A percentile compares a stretch with the other conserved stretches of the same genome.
Conservation (phyloP, 805 yeast genomes). For the Zygotorulaspora danielsina region DNA sequence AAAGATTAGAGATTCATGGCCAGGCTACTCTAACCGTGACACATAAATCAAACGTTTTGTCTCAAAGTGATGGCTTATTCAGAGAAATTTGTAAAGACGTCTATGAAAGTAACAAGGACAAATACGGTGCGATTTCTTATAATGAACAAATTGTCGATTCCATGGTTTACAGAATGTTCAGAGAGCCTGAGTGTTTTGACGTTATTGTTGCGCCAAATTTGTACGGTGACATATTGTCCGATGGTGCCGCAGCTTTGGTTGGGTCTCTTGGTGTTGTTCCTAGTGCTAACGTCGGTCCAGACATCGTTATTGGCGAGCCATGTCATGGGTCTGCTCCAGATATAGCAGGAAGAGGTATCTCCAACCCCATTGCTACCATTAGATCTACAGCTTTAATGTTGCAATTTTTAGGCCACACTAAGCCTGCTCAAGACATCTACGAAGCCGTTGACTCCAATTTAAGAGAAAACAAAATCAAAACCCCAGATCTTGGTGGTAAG, state of each 20-base stretch:
- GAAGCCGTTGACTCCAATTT: slow-evolving; percentile 92
- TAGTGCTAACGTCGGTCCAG: slow-evolving; percentile 94
- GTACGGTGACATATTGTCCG: slow-evolving; percentile 94
- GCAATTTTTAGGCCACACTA: slow-evolving; percentile 89
- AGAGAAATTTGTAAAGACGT: slow-evolving; percentile 65
- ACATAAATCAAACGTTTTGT: slow-evolving; percentile 92
- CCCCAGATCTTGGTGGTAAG: slow-evolving; percentile 94
- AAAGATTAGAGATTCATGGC: slow-evolving; percentile 74
- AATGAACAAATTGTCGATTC: slow-evolving; percentile 98
- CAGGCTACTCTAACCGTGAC: slow-evolving; percentile 72
- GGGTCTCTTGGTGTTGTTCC: slow-evolving; percentile 98
- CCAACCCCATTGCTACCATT: slow-evolving; percentile 97
- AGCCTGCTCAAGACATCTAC: slow-evolving; percentile 88
- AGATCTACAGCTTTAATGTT: slow-evolving; percentile 96
- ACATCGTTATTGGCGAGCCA: slow-evolving; percentile 97
- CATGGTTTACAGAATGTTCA: slow-evolving; percentile 98
- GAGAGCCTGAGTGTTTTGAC: slow-evolving; percentile 96
- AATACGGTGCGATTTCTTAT: slow-evolving; percentile 58
- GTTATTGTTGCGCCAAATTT: slow-evolving; percentile 98
- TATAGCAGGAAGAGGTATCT: slow-evolving; percentile 89
- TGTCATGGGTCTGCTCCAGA: slow-evolving; percentile 99
- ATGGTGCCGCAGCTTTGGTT: slow-evolving; percentile 97
- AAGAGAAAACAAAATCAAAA: slow-evolving; percentile 64
- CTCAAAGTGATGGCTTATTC: slow-evolving; percentile 91
- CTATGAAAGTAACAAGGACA: slow-evolving; percentile 49